These are phyloP conservation scores for Arabidopsis arenosa DNA, from an alignment of 345 rosid species.

Conservation along the genomic window DNA sequence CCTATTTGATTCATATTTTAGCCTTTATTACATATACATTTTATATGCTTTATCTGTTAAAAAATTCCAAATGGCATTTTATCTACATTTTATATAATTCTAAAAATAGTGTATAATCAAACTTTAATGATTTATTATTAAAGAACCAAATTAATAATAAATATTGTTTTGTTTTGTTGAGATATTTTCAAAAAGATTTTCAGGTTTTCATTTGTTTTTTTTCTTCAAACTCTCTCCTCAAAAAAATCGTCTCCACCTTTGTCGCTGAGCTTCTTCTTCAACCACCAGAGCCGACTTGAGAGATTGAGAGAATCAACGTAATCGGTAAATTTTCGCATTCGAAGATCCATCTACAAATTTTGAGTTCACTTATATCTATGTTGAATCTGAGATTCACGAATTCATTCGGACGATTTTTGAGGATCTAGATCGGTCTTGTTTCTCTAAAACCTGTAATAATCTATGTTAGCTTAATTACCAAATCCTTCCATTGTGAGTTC, in stretches of 20 bases:
- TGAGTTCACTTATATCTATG: neutral
- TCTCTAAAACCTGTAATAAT: neutral
- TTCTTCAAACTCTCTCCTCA: neutral
- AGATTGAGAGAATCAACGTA: slow-evolving; percentile 10
- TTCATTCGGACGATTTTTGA: neutral
- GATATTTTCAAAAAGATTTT: neutral
- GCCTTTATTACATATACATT: neutral
- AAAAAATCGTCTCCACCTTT: slow-evolving; percentile 6
- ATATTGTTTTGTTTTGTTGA: neutral
- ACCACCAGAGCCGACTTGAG: slow-evolving; percentile 7
- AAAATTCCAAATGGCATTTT: no score
- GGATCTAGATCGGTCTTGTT: slow-evolving; percentile 23
- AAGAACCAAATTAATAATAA: no score
- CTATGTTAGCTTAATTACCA: neutral
- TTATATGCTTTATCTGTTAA: neutral
- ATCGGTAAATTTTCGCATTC: neutral
- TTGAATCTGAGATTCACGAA: neutral
- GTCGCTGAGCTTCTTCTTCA: slow-evolving; percentile 3
- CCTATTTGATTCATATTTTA: neutral
- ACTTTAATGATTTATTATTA: no score
- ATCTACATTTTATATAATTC: no score
- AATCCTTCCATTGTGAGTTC: neutral
- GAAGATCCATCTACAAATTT: neutral
- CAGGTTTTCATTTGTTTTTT: slow-evolving; percentile 5
- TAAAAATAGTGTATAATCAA: no score